Evolutionary conservation across 2,329 filamentous ascomycete genomes (phyloP).

Genomic region (Trichoderma pleuroti): DNA sequence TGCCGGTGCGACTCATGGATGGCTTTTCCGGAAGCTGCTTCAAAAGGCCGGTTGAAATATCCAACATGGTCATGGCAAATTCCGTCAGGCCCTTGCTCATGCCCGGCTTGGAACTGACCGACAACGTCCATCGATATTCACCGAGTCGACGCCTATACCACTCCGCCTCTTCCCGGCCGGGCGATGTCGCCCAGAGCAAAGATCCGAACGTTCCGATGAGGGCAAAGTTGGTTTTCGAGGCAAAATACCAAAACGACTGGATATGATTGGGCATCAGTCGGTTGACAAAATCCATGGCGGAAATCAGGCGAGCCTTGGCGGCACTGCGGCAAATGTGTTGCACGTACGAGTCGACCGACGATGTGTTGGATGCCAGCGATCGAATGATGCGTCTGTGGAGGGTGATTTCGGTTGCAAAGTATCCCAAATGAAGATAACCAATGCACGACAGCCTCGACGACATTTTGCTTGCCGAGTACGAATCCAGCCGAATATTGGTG

Average conservation of each 20-base stretch:
- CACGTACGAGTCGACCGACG: slow-evolving; percentile 69
- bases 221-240: slow-evolving; percentile 86
- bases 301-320: slow-evolving; percentile 90
- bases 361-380: slow-evolving; percentile 54
- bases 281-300: slow-evolving; percentile 96
- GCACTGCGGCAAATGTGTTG: slow-evolving; percentile 90
- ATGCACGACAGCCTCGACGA: slow-evolving; percentile 54
- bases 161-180: slow-evolving; percentile 81
- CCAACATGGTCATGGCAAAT: slow-evolving; percentile 75
- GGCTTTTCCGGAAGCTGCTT: slow-evolving; percentile 71
- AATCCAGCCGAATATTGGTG: slow-evolving; percentile 62
- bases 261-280: slow-evolving; percentile 81
- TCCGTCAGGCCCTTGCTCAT: slow-evolving; percentile 56
- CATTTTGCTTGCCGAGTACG: slow-evolving; percentile 35
- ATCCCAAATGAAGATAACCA: slow-evolving; percentile 82
- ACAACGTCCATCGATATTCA: slow-evolving; percentile 92
- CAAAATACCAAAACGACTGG: slow-evolving; percentile 89
- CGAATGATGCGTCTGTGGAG: slow-evolving; percentile 88
- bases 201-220: slow-evolving; percentile 92
- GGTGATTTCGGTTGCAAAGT: slow-evolving; percentile 92
- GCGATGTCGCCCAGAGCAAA: slow-evolving; percentile 83
- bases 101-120: slow-evolving; percentile 73
- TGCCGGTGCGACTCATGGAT: slow-evolving; percentile 55
- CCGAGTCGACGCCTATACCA: slow-evolving; percentile 83
- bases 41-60: slow-evolving; percentile 65